Percentiles rank a stretch among this genome's conserved stretches.
phyloP scores from a whole-genome alignment of 495 filamentous ascomycete genomes.

The Aspergillus homomorphus region DNA sequence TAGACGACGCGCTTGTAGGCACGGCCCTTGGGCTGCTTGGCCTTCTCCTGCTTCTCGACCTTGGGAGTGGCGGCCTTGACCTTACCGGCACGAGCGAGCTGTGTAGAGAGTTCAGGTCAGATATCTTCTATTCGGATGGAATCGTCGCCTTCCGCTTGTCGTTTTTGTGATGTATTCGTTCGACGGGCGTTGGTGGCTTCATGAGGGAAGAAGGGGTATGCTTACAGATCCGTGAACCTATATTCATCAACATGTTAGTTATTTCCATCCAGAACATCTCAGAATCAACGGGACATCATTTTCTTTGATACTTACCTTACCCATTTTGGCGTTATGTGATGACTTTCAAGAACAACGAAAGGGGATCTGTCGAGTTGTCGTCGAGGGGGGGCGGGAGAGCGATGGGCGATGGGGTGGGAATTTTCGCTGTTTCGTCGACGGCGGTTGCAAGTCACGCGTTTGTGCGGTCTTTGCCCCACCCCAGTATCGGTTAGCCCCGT shows the following conservation, averaged over 20 bases:
- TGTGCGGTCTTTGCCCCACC: background rate
- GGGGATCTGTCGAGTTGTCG: slow-evolving; percentile 4
- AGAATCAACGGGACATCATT: background rate
- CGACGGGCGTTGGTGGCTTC: background rate
- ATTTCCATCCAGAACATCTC: background rate
- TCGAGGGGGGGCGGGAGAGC: background rate
- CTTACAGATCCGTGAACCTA: slow-evolving; percentile 31
- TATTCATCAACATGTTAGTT: background rate
- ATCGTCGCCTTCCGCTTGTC: no score
- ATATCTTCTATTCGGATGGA: background rate
- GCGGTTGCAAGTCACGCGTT: slow-evolving; percentile 1
- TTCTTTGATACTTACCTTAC: slow-evolving; percentile 3
- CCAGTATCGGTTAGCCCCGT: slow-evolving; percentile 3
- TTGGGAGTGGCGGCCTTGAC: slow-evolving; percentile 91
- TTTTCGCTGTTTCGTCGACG: slow-evolving; percentile 6
- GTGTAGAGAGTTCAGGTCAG: background rate
- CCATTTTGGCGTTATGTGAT: slow-evolving; percentile 3
- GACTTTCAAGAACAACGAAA: background rate
- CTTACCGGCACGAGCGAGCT: slow-evolving; percentile 93
- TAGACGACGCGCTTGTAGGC: slow-evolving; percentile 97
- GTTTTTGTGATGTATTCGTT: background rate
- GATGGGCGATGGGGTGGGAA: background rate
- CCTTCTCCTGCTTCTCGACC: slow-evolving; percentile 49
- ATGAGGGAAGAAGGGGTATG: background rate
- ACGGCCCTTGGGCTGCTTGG: slow-evolving; percentile 83